These are phyloP conservation scores for Aspergillus eucalypticola DNA, from an alignment of 2,329 filamentous ascomycete species.

Conservation along the genomic window DNA sequence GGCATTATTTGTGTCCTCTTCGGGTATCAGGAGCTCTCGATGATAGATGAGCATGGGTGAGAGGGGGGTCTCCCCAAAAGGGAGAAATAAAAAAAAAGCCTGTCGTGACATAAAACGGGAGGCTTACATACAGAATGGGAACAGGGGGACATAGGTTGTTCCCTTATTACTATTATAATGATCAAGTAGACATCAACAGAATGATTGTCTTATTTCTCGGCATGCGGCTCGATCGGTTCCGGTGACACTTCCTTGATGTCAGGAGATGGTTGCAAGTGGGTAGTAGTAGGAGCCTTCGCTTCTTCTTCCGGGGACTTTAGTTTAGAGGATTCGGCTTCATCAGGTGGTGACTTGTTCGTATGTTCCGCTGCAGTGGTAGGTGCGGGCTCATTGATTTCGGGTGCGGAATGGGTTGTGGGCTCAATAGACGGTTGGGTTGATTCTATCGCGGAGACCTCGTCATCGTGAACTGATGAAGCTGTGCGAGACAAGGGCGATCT, in stretches of 20 bases:
- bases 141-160: neutral
- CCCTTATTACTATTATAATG: neutral
- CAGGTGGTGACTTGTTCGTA: neutral
- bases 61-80: too few relatives aligned
- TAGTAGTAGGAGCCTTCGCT: neutral
- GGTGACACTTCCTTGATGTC: neutral
- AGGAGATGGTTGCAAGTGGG: neutral
- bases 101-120: neutral
- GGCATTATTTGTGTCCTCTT: neutral
- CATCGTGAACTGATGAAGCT: conserved; percentile 23
- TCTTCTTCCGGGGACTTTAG: neutral
- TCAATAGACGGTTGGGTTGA: conserved; percentile 1
- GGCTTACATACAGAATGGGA: neutral
- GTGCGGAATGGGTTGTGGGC: neutral
- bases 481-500: conserved; percentile 37
- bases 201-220: neutral
- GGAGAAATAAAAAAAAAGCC: neutral
- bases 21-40: neutral
- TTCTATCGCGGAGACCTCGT: conserved; percentile 2
- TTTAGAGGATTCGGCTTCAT: neutral
- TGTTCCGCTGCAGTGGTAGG: neutral
- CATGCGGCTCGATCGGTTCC: neutral
- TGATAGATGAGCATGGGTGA: neutral
- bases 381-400: neutral
- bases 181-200: neutral